Percentiles rank a stretch among this genome's conserved stretches.
Evolutionary conservation across 1,284 basidiomycete genomes (phyloP).

Genomic region (Marasmius fiardii): DNA sequence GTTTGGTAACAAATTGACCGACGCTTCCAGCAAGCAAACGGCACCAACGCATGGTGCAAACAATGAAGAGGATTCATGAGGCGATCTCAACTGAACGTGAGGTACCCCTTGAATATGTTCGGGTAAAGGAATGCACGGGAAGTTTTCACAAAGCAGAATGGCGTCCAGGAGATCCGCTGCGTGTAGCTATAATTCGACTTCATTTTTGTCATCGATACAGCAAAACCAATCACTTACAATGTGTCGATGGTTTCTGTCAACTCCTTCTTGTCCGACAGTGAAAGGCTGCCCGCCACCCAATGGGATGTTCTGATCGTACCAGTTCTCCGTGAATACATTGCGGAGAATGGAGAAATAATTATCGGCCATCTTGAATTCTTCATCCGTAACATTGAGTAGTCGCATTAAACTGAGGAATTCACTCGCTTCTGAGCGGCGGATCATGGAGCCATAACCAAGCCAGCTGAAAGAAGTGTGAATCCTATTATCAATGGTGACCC

Average conservation of each 20-base stretch:
- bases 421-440: constrained; percentile 38
- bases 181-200: constrained; percentile 26
- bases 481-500: constrained; percentile 24
- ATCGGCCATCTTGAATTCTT: constrained; percentile 64
- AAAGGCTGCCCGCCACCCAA: constrained; percentile 60
- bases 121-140: background rate
- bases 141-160: constrained; percentile 17
- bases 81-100: background rate
- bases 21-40: constrained; percentile 52
- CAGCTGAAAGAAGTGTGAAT: constrained; percentile 62
- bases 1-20: constrained; percentile 43
- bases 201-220: background rate
- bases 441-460: constrained; percentile 62
- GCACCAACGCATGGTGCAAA: constrained; percentile 42
- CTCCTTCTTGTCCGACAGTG: constrained; percentile 56
- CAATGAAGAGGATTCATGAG: background rate
- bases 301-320: constrained; percentile 62
- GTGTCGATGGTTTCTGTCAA: constrained; percentile 52
- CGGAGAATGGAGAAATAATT: constrained; percentile 64
- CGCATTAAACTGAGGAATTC: constrained; percentile 50
- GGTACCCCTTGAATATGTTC: background rate
- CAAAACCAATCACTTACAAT: constrained; percentile 41
- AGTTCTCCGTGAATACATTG: constrained; percentile 47
- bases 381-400: constrained; percentile 39
- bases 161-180: constrained; percentile 39